Evolutionary conservation across 352 stramenopile species (phyloP).

Genomic region (Phytophthora hibernalis): DNA sequence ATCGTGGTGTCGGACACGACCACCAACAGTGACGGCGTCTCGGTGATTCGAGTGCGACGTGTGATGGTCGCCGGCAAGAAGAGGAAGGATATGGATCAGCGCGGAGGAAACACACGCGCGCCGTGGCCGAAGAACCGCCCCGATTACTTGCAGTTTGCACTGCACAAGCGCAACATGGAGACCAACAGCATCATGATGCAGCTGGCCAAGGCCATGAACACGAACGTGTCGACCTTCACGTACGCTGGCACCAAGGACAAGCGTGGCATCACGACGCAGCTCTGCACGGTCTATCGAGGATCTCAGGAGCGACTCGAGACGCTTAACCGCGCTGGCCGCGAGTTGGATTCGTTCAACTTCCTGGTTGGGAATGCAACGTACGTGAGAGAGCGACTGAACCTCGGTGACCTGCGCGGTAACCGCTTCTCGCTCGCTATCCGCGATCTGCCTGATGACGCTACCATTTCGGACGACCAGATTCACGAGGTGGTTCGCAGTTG

Average conservation of each 20-base stretch:
- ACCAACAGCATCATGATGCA: conserved; percentile 90
- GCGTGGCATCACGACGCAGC: conserved; percentile 95
- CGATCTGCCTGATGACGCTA: conserved; percentile 73
- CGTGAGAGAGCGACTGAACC: conserved; percentile 89
- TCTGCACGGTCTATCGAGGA: conserved; percentile 91
- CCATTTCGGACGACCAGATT: conserved; percentile 71
- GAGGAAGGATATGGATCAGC: conserved; percentile 81
- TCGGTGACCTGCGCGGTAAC: conserved; percentile 95
- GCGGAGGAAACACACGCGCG: conserved; percentile 36
- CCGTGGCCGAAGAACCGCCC: conserved; percentile 74
- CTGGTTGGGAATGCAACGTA: conserved; percentile 94
- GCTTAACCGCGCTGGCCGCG: conserved; percentile 72
- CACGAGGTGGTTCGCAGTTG: conserved; percentile 78
- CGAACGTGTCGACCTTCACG: conserved; percentile 80
- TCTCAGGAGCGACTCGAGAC: conserved; percentile 79
- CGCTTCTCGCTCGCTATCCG: conserved; percentile 96
- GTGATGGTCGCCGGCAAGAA: conserved; percentile 88
- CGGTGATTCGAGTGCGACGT: conserved; percentile 80
- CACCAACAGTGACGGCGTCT: conserved; percentile 64
- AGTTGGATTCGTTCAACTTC: conserved; percentile 88
- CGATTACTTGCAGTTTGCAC: conserved; percentile 94
- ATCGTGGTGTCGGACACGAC: conserved; percentile 89
- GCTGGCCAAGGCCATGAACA: conserved; percentile 73
- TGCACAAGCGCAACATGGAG: conserved; percentile 98
- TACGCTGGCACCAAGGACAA: conserved; percentile 99